Base-by-base conservation (phyloP, 176 grass and related monocot genomes). In the Avena sativa region DNA sequence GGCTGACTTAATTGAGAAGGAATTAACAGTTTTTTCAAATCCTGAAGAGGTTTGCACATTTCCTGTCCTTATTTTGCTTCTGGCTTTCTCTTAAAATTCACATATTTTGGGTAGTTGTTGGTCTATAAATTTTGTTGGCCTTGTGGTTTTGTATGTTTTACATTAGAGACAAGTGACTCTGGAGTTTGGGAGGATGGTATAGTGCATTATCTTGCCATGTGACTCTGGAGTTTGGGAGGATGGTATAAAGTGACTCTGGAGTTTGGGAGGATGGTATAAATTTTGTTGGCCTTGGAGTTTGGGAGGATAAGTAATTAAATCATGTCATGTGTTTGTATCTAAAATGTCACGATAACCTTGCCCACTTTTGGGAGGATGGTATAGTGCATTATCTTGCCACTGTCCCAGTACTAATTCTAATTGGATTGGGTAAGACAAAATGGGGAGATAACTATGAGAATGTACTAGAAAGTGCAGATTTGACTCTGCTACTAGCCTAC, bases 1-100 rank as follows among this genome's bases (percentile, higher is more conserved):
- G 92, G 87, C 94, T 68, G 92, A 99, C 78, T 91, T 96, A 55
- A 94, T 99, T 79, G 87, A 97, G 80, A 93, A 89, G 53, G 94
- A 97, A 48, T 67, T 96, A 26, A 79, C 78, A 64, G 74, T 49
- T 21, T 99, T 99, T 77, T 66, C 90, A 20, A 92, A 86, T 76
- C 87, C 89, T 84, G 89, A 94, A 74, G 97, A 99, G 94, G 97
- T 99, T 83, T 66, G 58, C 12, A 34, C 73, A 44, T 55, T 86
- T 5, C 32, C 51, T 60, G 28, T 81, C 6, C 17, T 40, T 59
- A 10, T 85, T 30, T 30, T 82, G 20, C 60, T 59, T 79, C 12
- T 67, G 64, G 12, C 2, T 84, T 84, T 34, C 20, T 59, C 79
- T 1, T 16, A 79, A 32, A 23, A 13, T 19, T 76, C 8, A 32